phyloP scores from a whole-genome alignment of 495 filamentous ascomycete species.

The Talaromyces trachyspermus region DNA sequence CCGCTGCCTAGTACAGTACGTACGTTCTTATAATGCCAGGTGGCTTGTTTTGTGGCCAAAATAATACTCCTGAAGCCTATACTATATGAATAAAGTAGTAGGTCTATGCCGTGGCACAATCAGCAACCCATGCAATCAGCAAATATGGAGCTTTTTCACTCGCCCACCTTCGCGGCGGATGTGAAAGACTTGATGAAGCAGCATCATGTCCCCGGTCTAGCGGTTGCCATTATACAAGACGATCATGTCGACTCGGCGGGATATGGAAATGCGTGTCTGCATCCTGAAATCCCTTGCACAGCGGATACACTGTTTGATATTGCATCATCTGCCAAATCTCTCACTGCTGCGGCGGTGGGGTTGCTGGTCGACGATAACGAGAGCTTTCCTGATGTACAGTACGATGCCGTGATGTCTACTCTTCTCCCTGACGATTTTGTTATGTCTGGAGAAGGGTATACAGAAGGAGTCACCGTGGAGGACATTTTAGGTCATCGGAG shows the following conservation, averaged over 20 bases:
- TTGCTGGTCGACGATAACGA: slow-evolving; percentile 22
- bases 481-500: slow-evolving; percentile 22
- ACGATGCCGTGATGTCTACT: slow-evolving; percentile 16
- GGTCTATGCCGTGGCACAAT: background rate
- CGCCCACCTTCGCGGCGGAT: slow-evolving; percentile 1
- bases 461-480: slow-evolving; percentile 21
- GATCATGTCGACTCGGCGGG: slow-evolving; percentile 6
- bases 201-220: slow-evolving; percentile 11
- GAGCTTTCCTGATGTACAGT: slow-evolving; percentile 18
- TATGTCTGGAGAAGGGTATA: slow-evolving; percentile 16
- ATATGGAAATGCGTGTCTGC: slow-evolving; percentile 6
- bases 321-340: slow-evolving; percentile 18
- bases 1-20: too few relatives aligned
- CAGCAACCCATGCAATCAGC: background rate
- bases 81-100: background rate
- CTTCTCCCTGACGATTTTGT: slow-evolving; percentile 26
- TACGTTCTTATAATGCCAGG: too few relatives aligned
- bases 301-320: slow-evolving; percentile 18
- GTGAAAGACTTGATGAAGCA: slow-evolving; percentile 11
- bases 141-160: slow-evolving; percentile 8
- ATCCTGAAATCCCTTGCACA: slow-evolving; percentile 7
- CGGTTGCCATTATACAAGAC: slow-evolving; percentile 11
- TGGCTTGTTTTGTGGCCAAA: background rate
- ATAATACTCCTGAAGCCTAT: background rate
- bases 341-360: slow-evolving; percentile 25